These are phyloP conservation scores for Boletus patriciae DNA, from an alignment of 768 basidiomycete species.

Conservation along the genomic window DNA sequence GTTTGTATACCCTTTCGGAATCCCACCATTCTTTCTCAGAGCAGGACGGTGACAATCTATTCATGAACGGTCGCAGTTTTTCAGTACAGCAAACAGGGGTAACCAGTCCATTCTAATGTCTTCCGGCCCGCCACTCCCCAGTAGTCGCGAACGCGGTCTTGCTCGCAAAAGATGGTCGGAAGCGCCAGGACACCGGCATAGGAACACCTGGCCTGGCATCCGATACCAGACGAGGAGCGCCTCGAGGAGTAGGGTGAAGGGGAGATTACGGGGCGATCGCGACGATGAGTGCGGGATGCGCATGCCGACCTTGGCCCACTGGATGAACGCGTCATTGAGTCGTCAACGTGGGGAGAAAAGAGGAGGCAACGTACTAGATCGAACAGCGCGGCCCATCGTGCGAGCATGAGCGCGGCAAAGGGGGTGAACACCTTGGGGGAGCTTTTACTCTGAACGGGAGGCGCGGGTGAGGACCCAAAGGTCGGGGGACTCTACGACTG, in stretches of 20 bases:
- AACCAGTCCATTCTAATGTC: conserved; percentile 18
- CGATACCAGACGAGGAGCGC: conserved; percentile 85
- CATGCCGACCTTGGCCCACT: conserved; percentile 68
- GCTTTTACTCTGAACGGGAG: conserved; percentile 76
- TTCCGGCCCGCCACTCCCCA: conserved; percentile 52
- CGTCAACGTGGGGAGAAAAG: too few relatives aligned
- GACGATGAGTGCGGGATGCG: conserved; percentile 59
- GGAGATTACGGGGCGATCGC: conserved; percentile 64
- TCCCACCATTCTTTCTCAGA: not conserved
- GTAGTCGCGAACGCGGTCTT: conserved; percentile 69
- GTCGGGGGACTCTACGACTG: conserved; percentile 68
- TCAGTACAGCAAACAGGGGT: conserved; percentile 5
- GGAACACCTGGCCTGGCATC: conserved; percentile 79
- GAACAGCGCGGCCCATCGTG: conserved; percentile 76
- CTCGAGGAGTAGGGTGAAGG: conserved; percentile 75
- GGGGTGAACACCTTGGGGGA: conserved; percentile 70
- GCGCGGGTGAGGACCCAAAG: conserved; percentile 77
- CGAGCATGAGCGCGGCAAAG: conserved; percentile 60
- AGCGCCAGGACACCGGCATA: conserved; percentile 68
- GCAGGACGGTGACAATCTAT: not conserved
- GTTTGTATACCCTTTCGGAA: not conserved
- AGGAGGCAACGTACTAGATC: conserved; percentile 53
- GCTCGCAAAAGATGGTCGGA: conserved; percentile 66
- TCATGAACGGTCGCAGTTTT: not conserved
- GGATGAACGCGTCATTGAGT: conserved; percentile 7